phyloP scores from a whole-genome alignment of 176 grass and related monocot genomes.

The Oryza australiensis region DNA sequence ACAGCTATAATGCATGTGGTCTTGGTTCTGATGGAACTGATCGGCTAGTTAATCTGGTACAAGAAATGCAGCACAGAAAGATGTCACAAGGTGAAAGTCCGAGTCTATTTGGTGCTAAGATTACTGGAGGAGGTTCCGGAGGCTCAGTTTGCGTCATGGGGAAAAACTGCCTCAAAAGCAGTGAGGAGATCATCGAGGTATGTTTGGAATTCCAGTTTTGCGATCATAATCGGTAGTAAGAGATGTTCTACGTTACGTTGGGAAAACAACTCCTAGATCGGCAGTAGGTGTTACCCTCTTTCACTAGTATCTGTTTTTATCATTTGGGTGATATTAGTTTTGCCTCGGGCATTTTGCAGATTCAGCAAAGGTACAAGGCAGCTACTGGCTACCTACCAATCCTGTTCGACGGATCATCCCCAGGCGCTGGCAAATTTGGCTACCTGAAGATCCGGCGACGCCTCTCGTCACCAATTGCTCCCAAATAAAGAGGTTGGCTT shows the following conservation, averaged over 20 bases:
- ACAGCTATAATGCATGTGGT: conserved; percentile 87
- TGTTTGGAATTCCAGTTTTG: neutral
- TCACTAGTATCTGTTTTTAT: neutral
- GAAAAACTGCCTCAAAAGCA: conserved; percentile 61
- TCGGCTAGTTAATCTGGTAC: conserved; percentile 63
- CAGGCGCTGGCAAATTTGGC: conserved; percentile 81
- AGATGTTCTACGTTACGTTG: neutral
- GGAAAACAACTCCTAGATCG: neutral
- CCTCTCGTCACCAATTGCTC: neutral
- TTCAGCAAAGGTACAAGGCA: conserved; percentile 84
- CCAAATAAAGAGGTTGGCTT: neutral
- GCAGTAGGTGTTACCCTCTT: neutral
- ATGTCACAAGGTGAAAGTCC: conserved; percentile 3
- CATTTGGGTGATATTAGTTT: neutral
- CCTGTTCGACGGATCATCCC: conserved; percentile 78
- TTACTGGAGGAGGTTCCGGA: conserved; percentile 72
- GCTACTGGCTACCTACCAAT: conserved; percentile 78
- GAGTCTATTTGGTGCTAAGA: conserved; percentile 73
- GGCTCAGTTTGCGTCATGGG: conserved; percentile 67
- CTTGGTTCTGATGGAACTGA: conserved; percentile 87
- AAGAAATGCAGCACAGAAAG: conserved; percentile 69
- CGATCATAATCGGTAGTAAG: neutral
- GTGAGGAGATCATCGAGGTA: conserved; percentile 72
- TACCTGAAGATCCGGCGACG: conserved; percentile 64
- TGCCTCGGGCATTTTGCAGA: conserved; percentile 43